Base-by-base conservation (phyloP, 2,329 filamentous ascomycete genomes). In the Amylocarpus encephaloides region DNA sequence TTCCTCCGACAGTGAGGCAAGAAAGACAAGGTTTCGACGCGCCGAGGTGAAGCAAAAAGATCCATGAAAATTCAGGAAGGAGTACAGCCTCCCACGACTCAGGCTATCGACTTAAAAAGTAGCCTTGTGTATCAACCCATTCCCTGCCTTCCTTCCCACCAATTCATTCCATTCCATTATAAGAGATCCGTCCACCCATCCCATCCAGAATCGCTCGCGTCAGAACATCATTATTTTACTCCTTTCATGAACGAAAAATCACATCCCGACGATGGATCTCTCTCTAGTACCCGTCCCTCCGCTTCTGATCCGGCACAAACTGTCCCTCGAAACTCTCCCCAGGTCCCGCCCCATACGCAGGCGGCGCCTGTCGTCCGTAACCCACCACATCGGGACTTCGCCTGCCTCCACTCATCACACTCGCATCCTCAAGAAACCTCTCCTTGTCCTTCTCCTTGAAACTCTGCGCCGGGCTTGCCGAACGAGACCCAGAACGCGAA, bases 371-470 rank as follows among this genome's bases (percentile, higher is more conserved):
- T 18, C 55, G 55, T 11, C 61, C 59, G 56, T 55, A 63, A 0
- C 57, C 58, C 12, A 64, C 44, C 13, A 61, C 29, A 22, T 58
- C 61, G 1, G 61, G 61, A 43, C 44, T 53, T n/a, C 58, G 56
- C 10, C 58, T 49, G 1, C 59, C 61, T 30, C 60, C 63, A 26
- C 47, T 56, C 53, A 61, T 55, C 52, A 61, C 54, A 32, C 44
- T 57, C 5, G 35, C 18, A 52, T 61, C 61, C 44, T 59, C 58
- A 1, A 49, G 53, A 36, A 50, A 59, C 7, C 59, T 43, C 1
- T 56, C 58, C 19, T 55, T 51, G 32, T 63, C 62, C 43, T 56
- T 51, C 49, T 64, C 58, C 46, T 61, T 62, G 56, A 59, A 56
- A 43, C 62, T 50, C 40, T 47, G 22, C 22, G 22, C 32, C 38